Conservation (phyloP, 805 yeast genomes). For the Sugiyamaella smithiae region DNA sequence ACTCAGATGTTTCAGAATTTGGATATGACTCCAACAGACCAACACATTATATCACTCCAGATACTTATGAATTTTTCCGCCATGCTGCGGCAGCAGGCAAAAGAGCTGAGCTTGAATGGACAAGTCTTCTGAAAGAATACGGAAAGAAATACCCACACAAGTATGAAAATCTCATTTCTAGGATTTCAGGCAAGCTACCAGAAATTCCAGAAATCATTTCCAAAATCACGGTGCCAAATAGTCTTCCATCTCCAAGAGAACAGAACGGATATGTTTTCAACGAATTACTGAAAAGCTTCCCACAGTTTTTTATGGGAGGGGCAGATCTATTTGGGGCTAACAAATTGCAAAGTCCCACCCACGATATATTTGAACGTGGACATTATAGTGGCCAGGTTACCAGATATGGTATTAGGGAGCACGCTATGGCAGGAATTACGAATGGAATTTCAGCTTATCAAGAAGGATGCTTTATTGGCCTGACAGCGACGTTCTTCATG, state of each 20-base stretch:
- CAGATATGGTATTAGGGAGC: constrained; percentile 98
- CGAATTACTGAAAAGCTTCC: constrained; percentile 30
- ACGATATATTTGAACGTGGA: not conserved
- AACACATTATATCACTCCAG: constrained; percentile 74
- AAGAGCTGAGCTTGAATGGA: constrained; percentile 77
- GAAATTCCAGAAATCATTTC: constrained; percentile 20
- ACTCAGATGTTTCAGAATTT: constrained; percentile 24
- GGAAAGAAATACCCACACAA: constrained; percentile 65
- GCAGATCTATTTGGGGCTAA: constrained; percentile 35
- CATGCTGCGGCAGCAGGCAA: constrained; percentile 54
- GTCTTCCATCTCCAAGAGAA: constrained; percentile 3
- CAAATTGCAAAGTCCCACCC: not conserved
- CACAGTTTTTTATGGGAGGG: constrained; percentile 36
- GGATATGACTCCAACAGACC: constrained; percentile 46
- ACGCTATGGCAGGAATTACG: constrained; percentile 97
- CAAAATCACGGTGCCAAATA: not conserved
- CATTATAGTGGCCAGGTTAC: constrained; percentile 10
- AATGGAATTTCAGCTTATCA: constrained; percentile 62
- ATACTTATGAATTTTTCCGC: constrained; percentile 80
- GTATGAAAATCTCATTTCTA: constrained; percentile 76
- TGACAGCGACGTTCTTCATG: constrained; percentile 39
- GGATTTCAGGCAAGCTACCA: constrained; percentile 65
- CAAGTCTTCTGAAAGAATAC: constrained; percentile 59
- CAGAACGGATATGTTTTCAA: constrained; percentile 28
- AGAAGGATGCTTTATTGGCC: constrained; percentile 39